phyloP scores from a whole-genome alignment of 345 rosid species.

The Mangifera indica region DNA sequence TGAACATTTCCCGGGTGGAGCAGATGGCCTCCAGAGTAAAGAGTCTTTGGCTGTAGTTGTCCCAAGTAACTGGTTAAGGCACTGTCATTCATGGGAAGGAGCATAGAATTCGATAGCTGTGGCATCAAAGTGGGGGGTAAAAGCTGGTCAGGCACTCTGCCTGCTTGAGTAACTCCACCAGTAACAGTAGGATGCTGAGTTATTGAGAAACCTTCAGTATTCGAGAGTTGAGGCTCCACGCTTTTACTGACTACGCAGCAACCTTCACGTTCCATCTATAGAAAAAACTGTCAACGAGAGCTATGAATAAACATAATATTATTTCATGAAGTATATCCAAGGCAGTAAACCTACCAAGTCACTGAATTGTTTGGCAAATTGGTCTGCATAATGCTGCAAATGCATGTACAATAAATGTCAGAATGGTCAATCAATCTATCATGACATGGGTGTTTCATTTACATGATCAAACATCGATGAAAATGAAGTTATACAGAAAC shows the following conservation, averaged over 20 bases:
- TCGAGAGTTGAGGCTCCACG: constrained; percentile 2
- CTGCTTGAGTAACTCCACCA: background rate
- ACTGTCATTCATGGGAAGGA: background rate
- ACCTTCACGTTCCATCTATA: constrained; percentile 24
- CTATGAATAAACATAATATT: background rate
- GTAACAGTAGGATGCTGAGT: background rate
- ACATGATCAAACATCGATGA: background rate
- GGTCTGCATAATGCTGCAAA: constrained; percentile 24
- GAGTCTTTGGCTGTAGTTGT: background rate
- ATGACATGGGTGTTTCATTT: background rate
- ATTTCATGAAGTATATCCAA: background rate
- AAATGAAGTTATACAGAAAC: background rate
- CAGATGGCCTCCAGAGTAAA: background rate
- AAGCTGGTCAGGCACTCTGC: constrained; percentile 6
- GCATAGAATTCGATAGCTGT: background rate
- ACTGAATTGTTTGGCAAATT: constrained; percentile 23
- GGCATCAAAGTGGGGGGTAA: background rate
- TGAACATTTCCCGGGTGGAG: constrained; percentile 6
- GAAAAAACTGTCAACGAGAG: background rate
- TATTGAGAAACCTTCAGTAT: constrained; percentile 9
- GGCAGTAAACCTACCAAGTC: constrained; percentile 24
- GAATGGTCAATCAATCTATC: constrained; percentile 6
- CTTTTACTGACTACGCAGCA: constrained; percentile 5
- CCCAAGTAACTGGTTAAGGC: background rate
- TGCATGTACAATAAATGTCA: constrained; percentile 15